Percentiles rank a stretch among this genome's conserved stretches.
These are phyloP conservation scores for Ustilago hordei DNA, from an alignment of 1,284 basidiomycete genomes.

Conservation along the genomic window DNA sequence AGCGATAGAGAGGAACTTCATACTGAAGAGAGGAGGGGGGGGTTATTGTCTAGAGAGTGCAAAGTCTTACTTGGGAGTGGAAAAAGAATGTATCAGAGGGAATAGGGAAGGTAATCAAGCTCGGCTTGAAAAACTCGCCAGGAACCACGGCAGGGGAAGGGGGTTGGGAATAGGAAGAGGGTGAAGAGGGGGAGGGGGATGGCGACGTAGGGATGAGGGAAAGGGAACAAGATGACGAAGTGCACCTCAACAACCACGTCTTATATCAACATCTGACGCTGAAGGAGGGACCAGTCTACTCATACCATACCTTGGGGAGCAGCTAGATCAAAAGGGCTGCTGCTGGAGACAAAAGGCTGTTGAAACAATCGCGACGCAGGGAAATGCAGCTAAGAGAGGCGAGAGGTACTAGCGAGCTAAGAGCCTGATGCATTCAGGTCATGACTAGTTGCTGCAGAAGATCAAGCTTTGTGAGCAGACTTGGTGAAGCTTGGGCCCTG, in stretches of 20 bases:
- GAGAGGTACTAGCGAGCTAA: conserved; percentile 6
- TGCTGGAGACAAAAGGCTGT: neutral
- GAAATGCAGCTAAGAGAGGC: neutral
- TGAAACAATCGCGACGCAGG: neutral
- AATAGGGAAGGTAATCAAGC: conserved; percentile 3
- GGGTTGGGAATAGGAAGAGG: conserved; percentile 1
- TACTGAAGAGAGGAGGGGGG: conserved; percentile 2
- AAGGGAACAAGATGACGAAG: neutral
- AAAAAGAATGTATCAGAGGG: conserved; percentile 6
- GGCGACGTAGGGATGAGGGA: conserved; percentile 17
- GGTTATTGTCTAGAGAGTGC: neutral
- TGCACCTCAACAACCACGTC: neutral
- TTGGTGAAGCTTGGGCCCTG: neutral
- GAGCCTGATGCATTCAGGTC: neutral
- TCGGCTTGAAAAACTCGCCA: neutral
- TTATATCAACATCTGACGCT: conserved; percentile 12
- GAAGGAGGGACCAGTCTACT: neutral
- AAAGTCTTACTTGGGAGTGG: neutral
- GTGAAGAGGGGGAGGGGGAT: conserved; percentile 4
- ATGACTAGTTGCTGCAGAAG: neutral
- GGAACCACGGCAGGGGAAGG: neutral
- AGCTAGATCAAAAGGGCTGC: neutral
- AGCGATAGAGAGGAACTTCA: conserved; percentile 48
- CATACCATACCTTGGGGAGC: neutral
- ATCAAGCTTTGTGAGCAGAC: neutral